Conservation (phyloP, 1,284 basidiomycete species). For the Sparassis latifolia region DNA sequence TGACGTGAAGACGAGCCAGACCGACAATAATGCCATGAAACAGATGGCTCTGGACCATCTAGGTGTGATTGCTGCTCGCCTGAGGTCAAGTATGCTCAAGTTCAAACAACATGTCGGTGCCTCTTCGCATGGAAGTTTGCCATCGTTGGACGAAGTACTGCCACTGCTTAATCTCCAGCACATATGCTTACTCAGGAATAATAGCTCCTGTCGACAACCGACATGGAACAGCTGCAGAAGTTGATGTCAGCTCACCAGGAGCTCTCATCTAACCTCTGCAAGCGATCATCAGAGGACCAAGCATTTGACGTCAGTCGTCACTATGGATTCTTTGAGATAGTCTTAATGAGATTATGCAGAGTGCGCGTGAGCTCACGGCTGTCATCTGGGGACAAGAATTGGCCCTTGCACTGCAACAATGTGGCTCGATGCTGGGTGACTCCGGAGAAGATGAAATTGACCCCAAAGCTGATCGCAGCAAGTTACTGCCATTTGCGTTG, state of each 20-base stretch:
- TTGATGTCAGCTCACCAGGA: conserved; percentile 58
- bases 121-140: conserved; percentile 27
- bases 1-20: conserved; percentile 64
- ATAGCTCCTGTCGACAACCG: conserved; percentile 52
- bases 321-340: neutral
- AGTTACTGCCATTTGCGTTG: conserved; percentile 41
- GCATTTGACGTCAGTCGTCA: conserved; percentile 57
- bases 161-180: neutral
- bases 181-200: neutral
- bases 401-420: conserved; percentile 50
- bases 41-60: conserved; percentile 89
- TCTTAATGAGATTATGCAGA: conserved; percentile 37
- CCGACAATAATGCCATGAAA: conserved; percentile 78
- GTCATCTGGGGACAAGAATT: conserved; percentile 74
- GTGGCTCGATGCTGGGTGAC: conserved; percentile 40
- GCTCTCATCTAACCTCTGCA: conserved; percentile 57
- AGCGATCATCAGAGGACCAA: conserved; percentile 68
- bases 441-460: conserved; percentile 21
- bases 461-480: conserved; percentile 22
- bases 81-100: conserved; percentile 58
- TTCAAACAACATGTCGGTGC: conserved; percentile 22
- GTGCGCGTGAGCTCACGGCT: conserved; percentile 68
- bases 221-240: conserved; percentile 46
- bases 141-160: conserved; percentile 62
- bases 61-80: conserved; percentile 81